Evolutionary conservation across 2,329 filamentous ascomycete genomes (phyloP).

Genomic region (Cladophialophora exuberans): DNA sequence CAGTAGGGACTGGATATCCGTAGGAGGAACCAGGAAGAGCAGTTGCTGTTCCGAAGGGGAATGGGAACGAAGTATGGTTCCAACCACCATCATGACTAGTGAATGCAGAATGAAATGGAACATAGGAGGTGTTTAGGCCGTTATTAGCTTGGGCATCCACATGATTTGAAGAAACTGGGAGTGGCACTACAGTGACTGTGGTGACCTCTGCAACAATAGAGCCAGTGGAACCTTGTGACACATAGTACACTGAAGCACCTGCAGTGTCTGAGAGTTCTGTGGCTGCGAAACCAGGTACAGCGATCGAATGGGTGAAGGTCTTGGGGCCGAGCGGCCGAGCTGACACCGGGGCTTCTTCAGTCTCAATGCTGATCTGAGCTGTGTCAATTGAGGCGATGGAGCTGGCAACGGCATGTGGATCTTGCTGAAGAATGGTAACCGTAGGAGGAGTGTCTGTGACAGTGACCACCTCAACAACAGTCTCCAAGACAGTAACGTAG

Average conservation of each 20-base stretch:
- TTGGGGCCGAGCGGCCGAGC: conserved; percentile 12
- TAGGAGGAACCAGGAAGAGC: not conserved
- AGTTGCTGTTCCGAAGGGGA: conserved; percentile 1
- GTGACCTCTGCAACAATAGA: conserved; percentile 20
- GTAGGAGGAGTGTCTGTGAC: conserved; percentile 21
- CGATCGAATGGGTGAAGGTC: conserved; percentile 25
- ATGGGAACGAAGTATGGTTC: conserved; percentile 15
- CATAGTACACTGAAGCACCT: conserved; percentile 25
- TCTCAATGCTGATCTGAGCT: conserved; percentile 23
- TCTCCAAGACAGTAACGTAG: conserved; percentile 23
- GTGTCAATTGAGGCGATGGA: conserved; percentile 27
- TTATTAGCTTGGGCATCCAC: not conserved
- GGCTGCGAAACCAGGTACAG: conserved; percentile 27
- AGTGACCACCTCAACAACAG: no score
- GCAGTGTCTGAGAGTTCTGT: conserved; percentile 28
- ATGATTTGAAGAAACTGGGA: conserved; percentile 6
- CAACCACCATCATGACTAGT: conserved; percentile 20
- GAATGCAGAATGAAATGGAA: conserved; percentile 16
- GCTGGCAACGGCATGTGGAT: conserved; percentile 25
- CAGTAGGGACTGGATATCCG: not conserved
- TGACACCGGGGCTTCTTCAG: conserved; percentile 23
- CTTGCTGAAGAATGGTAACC: conserved; percentile 30
- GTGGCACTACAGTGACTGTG: conserved; percentile 23
- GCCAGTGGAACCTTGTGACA: conserved; percentile 12
- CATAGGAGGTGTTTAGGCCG: not conserved